Evolutionary conservation across 2,329 filamentous ascomycete genomes (phyloP).

Genomic region (Alternaria novae-zelandiae): DNA sequence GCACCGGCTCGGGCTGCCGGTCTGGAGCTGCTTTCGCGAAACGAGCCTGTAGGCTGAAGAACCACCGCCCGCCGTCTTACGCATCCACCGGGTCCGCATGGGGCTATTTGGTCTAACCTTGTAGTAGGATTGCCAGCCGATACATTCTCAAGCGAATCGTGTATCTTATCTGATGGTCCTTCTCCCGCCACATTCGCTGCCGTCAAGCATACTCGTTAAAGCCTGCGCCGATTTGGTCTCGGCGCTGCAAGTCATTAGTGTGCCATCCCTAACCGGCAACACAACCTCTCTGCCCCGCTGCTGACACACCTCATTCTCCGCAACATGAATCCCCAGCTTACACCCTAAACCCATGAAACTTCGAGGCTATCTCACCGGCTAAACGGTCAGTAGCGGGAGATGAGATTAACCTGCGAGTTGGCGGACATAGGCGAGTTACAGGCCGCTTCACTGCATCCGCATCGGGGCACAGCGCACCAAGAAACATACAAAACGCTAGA

Average conservation of each 20-base stretch:
- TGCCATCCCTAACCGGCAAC: slow-evolving; percentile 11
- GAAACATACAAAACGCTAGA: slow-evolving; percentile 7
- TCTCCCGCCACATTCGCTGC: slow-evolving; percentile 1
- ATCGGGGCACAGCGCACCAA: background rate
- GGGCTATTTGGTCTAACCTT: slow-evolving; percentile 3
- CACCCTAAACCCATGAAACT: background rate
- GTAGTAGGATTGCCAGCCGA: slow-evolving; percentile 15
- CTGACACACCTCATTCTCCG: slow-evolving; percentile 24
- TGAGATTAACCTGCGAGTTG: background rate
- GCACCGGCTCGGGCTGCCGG: background rate
- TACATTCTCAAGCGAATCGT: slow-evolving; percentile 22
- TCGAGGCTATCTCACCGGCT: slow-evolving; percentile 6
- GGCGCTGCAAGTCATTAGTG: slow-evolving; percentile 10
- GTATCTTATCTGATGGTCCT: slow-evolving; percentile 14
- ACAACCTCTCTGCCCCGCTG: slow-evolving; percentile 18
- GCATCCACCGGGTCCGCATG: slow-evolving; percentile 8
- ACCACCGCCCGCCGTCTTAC: background rate
- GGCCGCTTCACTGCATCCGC: background rate
- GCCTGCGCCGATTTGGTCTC: background rate
- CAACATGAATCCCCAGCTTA: slow-evolving; percentile 14
- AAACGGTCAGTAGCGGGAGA: slow-evolving; percentile 8
- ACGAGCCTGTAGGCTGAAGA: background rate
- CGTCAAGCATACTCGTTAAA: slow-evolving; percentile 1
- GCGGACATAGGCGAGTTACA: slow-evolving; percentile 14
- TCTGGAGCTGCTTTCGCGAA: background rate